Conservation (phyloP, 306 rosid species). For the Herpetospermum pedunculosum region DNA sequence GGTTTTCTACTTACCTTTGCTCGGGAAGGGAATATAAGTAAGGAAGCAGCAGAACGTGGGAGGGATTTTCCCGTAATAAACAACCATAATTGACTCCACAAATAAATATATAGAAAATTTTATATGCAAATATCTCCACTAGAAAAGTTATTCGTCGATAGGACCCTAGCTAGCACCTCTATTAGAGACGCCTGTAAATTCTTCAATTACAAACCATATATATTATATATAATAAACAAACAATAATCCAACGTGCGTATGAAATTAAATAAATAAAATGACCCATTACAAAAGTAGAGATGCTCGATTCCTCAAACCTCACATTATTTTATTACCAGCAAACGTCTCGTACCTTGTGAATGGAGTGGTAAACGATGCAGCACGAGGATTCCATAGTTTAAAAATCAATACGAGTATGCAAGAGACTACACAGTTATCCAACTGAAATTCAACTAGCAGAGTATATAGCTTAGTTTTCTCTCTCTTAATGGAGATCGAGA, state of each 20-base stretch:
- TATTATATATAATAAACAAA: background rate
- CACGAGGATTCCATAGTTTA: background rate
- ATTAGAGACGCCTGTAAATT: slow-evolving; percentile 5
- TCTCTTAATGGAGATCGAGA: background rate
- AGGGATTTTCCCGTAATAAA: background rate
- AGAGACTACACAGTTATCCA: background rate
- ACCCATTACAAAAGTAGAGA: slow-evolving; percentile 9
- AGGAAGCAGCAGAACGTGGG: background rate
- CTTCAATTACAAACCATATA: background rate
- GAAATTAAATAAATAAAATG: background rate
- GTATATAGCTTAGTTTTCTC: background rate
- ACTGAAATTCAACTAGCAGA: background rate
- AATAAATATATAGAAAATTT: background rate
- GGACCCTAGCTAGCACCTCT: background rate
- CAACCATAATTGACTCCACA: background rate
- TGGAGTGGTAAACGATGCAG: background rate
- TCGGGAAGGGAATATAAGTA: background rate
- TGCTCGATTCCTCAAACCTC: slow-evolving; percentile 3
- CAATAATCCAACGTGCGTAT: background rate
- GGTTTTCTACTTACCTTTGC: background rate
- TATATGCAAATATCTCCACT: background rate
- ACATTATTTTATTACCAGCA: slow-evolving; percentile 4
- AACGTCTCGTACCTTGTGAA: slow-evolving; percentile 1
- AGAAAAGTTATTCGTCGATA: slow-evolving; percentile 1
- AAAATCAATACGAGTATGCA: background rate